Base-by-base conservation (phyloP, 2,329 filamentous ascomycete species). In the Emydomyces testavorans region DNA sequence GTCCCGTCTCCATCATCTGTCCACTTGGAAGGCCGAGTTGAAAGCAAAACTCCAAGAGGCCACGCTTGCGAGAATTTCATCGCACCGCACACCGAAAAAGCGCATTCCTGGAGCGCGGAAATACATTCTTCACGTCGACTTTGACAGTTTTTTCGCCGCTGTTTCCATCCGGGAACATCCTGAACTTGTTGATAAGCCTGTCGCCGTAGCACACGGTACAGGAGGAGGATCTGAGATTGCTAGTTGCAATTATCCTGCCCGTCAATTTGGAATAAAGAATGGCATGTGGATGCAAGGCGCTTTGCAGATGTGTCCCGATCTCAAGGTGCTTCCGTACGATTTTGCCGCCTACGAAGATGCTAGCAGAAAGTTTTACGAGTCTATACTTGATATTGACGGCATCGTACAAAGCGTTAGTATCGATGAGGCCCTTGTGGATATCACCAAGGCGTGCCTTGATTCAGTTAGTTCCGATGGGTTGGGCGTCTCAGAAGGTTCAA, bases 221-320 rank as follows among this genome's bases (percentile, higher is more conserved):
- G 90, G 90, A 0, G 79, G 78, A 20, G 87, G 86, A 0, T 94
- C 90, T 0, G 92, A 98, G 61, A 96, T 98, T 58, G 92, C 92
- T 18, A 95, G 89, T 54, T 98, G 92, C 67, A 98, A 98, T 59
- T 98, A 98, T 61, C 80, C 83, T 16, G 92, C 93, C 5, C 79
- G 92, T 31, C 75, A 78, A 26, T 92, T 82, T 57, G 90, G 90
- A 1, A 75, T 98, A 47, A 94, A 89, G 61, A 98, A 98, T 57
- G 93, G 93, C 31, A 98, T 96, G 92, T 98, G 93, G 92, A 96
- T 98, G 90, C 93, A 90, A 62, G 75, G 77, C 28, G 92, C 92
- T 0, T 73, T 83, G 50, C 82, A 92, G 55, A 65, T 92, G 15
- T 98, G 88, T 60, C 82, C 90, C 0, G 79, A 87, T 18, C 71